A percentile compares a stretch with the other conserved stretches of the same genome.
Conservation (phyloP, 805 yeast genomes). For the Candida nitratophila region DNA sequence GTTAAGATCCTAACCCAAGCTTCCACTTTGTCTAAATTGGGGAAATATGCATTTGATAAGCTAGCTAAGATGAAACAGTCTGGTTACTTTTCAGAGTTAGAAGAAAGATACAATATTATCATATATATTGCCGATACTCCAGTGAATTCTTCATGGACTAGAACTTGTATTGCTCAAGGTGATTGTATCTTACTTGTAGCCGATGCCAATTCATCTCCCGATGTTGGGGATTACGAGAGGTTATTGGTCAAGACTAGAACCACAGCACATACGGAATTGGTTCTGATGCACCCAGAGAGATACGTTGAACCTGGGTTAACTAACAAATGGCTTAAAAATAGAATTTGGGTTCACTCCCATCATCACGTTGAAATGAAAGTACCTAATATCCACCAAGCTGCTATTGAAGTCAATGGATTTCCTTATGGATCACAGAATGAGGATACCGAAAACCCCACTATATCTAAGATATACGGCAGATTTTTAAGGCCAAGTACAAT, state of each 20-base stretch:
- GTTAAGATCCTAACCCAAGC: conserved; percentile 83
- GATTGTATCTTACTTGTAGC: conserved; percentile 89
- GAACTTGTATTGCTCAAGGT: conserved; percentile 89
- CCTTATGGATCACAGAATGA: background rate
- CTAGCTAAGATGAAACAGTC: conserved; percentile 78
- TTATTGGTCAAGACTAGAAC: conserved; percentile 68
- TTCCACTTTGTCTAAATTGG: conserved; percentile 69
- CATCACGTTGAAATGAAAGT: conserved; percentile 76
- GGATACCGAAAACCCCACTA: background rate
- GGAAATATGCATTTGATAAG: conserved; percentile 89
- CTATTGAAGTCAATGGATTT: background rate
- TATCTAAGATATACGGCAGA: background rate
- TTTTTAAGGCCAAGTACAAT: background rate
- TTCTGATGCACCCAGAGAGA: conserved; percentile 76
- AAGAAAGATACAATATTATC: conserved; percentile 82
- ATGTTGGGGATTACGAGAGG: conserved; percentile 81
- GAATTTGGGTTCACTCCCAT: conserved; percentile 90
- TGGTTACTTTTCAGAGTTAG: conserved; percentile 86
- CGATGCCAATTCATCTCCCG: conserved; percentile 67
- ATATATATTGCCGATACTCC: conserved; percentile 85
- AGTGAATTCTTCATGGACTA: conserved; percentile 81
- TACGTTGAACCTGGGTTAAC: conserved; percentile 83
- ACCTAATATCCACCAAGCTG: background rate
- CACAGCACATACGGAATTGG: conserved; percentile 81
- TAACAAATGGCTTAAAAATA: conserved; percentile 70